Evolutionary conservation across 768 basidiomycete genomes (phyloP).

Genomic region (Galerina marginata): DNA sequence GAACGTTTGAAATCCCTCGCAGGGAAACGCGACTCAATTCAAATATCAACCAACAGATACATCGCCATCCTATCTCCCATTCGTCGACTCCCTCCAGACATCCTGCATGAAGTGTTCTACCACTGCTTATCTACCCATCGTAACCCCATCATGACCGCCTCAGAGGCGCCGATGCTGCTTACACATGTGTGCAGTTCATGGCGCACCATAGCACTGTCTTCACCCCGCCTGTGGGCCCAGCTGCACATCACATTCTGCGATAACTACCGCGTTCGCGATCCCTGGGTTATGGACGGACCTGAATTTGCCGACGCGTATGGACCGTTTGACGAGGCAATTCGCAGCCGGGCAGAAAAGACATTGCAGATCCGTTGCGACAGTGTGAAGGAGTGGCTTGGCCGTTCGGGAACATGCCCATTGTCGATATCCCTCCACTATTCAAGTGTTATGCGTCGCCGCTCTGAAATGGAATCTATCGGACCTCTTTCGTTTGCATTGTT

Average conservation of each 20-base stretch:
- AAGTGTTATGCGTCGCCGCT: background rate
- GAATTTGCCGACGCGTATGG: no score
- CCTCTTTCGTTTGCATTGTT: background rate
- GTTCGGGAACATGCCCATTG: background rate
- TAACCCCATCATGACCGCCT: background rate
- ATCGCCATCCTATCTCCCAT: background rate
- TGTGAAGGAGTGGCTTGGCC: background rate
- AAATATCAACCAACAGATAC: background rate
- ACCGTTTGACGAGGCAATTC: background rate
- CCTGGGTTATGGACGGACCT: background rate
- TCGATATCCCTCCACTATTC: background rate
- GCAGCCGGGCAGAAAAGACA: background rate
- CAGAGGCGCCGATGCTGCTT: background rate
- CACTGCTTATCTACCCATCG: constrained; percentile 1
- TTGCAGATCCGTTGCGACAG: background rate
- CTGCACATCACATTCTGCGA: constrained; percentile 6
- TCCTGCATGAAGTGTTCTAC: constrained; percentile 3
- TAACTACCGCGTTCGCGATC: background rate
- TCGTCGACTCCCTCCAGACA: background rate
- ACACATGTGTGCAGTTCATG: constrained; percentile 3
- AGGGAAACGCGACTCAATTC: background rate
- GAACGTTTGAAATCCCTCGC: background rate
- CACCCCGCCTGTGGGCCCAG: background rate
- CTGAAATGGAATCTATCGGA: background rate
- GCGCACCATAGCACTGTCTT: background rate